Base-by-base conservation (phyloP, 352 stramenopile species). In the Aphanomyces cochlioides region DNA sequence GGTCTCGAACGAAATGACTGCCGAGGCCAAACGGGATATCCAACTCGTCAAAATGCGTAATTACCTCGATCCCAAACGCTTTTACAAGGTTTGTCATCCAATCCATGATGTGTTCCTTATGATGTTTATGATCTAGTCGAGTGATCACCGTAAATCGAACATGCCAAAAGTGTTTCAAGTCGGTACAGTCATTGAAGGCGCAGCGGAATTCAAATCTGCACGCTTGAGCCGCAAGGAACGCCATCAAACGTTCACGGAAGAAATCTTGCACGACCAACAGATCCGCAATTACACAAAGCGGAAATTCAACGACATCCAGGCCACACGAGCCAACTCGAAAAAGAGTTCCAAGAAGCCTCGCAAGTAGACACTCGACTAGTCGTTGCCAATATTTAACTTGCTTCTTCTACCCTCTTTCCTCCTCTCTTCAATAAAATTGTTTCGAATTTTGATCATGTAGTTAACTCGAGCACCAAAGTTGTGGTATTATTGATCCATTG, bases 21-120 rank as follows among this genome's bases (percentile, higher is more conserved):
- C 88, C 8, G 83, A 96, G 39, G 78, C 92, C 15, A 90, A 92
- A 50, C 84, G 87, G 5, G 92, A 98, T 78, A 93, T 98, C 67
- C 75, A 84, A n/a, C 73, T 98, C 19, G 85, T 98, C 72, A 89
- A 90, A 7, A 97, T 98, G 85, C 83, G 95, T 54, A 98, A 96
- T 73, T 98, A 98, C 78, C 69, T 98, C 66, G 93, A 98, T 77
- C 95, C 95, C 1, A 98, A 98, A 78, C 96, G 96, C 73, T 98
- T 98, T 67, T 98, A 98, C 92, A 98, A 98, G 87, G 47, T 63
- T 47, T 28, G 28, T 28, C 28, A 50, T 5, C 7, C 40, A 28
- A 28, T 28, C 0, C 28, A 28, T 28, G 28, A 28, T 28, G 28
- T 28, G 2, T 6, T 63, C 4, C 4, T n/a, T 47, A 28, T 63